A percentile compares a stretch with the other conserved stretches of the same genome.
Conservation (phyloP, 164 flowering plant genomes). For the Stephania japonica region DNA sequence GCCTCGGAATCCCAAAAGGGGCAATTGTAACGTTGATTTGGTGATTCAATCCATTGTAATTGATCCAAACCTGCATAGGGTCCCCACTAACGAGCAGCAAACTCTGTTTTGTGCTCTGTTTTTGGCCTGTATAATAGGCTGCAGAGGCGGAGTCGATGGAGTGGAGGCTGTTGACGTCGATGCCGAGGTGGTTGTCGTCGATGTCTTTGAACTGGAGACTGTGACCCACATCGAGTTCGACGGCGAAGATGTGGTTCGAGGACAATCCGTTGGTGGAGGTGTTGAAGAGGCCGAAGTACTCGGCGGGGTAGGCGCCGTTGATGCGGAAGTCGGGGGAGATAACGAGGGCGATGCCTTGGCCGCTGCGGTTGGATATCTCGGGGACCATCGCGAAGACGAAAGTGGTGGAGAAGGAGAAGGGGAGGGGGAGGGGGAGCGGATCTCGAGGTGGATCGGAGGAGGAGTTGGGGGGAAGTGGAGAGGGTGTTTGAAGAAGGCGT, state of each 20-base stretch:
- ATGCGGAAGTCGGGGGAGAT: constrained; percentile 3
- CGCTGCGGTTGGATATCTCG: constrained; percentile 3
- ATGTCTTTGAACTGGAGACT: constrained; percentile 15
- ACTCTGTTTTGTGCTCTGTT: not conserved
- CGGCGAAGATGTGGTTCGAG: constrained; percentile 11
- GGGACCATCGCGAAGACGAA: constrained; percentile 19
- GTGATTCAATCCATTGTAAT: constrained; percentile 27
- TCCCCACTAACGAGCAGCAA: constrained; percentile 20
- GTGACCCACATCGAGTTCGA: constrained; percentile 22
- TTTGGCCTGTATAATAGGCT: constrained; percentile 7
- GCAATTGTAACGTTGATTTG: constrained; percentile 33
- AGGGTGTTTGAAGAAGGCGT: constrained; percentile 18
- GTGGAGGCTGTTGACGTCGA: constrained; percentile 32
- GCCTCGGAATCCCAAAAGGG: constrained; percentile 19
- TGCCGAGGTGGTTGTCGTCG: constrained; percentile 45
- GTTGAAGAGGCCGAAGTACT: constrained; percentile 19
- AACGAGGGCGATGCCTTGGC: constrained; percentile 21
- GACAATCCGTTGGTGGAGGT: constrained; percentile 9
- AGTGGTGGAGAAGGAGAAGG: constrained; percentile 16
- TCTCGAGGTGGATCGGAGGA: not conserved
- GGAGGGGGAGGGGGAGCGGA: not conserved
- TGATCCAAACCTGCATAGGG: constrained; percentile 41
- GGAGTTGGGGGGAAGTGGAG: constrained; percentile 14
- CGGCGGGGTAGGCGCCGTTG: constrained; percentile 2
- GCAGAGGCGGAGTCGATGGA: constrained; percentile 28